phyloP scores from a whole-genome alignment of 805 yeast species.

The Wickerhamiella occidentalis region DNA sequence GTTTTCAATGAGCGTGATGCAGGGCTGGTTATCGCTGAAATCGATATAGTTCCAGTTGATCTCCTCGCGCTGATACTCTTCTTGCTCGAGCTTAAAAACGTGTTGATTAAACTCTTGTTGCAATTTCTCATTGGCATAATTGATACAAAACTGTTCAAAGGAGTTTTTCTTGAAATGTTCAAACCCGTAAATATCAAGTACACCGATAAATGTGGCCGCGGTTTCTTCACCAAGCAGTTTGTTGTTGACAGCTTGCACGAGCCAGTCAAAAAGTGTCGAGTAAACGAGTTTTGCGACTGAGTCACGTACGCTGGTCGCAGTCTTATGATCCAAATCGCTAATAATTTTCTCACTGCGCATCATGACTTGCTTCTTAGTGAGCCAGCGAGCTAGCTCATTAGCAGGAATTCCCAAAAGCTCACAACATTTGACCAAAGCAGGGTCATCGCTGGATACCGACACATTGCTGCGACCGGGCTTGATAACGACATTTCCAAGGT shows the following conservation, averaged over 20 bases:
- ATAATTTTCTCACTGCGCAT: slow-evolving; percentile 89
- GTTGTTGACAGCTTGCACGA: slow-evolving; percentile 68
- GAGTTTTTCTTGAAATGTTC: slow-evolving; percentile 92
- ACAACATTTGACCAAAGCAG: slow-evolving; percentile 69
- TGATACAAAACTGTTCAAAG: slow-evolving; percentile 94
- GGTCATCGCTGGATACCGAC: slow-evolving; percentile 71
- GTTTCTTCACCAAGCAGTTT: slow-evolving; percentile 37
- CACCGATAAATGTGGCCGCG: slow-evolving; percentile 86
- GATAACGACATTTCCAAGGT: slow-evolving; percentile 84
- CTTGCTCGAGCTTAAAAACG: slow-evolving; percentile 93
- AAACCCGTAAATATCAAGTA: slow-evolving; percentile 92
- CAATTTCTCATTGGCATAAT: slow-evolving; percentile 90
- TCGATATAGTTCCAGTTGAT: slow-evolving; percentile 96
- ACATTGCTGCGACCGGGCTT: slow-evolving; percentile 79
- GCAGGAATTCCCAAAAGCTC: slow-evolving; percentile 74
- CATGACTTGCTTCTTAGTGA: slow-evolving; percentile 77
- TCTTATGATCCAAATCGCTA: slow-evolving; percentile 67
- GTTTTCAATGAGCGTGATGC: slow-evolving; percentile 83
- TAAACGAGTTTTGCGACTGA: slow-evolving; percentile 94
- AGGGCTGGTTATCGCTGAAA: slow-evolving; percentile 92
- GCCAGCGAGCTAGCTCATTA: slow-evolving; percentile 70
- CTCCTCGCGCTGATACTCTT: slow-evolving; percentile 81
- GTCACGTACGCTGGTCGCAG: slow-evolving; percentile 84
- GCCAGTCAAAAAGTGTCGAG: slow-evolving; percentile 90
- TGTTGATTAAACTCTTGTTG: slow-evolving; percentile 97